Base-by-base conservation (phyloP, 345 rosid species). In the Citrus unshiu region DNA sequence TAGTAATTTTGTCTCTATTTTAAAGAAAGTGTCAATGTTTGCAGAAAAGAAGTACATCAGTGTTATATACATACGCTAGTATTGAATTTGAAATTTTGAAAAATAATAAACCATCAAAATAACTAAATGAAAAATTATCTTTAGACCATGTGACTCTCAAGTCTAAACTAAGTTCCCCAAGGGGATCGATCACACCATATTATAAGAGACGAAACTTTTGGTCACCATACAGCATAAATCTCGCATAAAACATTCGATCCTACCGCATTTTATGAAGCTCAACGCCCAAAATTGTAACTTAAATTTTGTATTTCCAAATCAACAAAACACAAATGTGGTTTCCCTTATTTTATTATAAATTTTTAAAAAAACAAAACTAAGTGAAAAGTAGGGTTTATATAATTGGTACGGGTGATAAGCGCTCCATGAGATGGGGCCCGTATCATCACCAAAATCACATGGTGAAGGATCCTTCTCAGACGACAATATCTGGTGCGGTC, bases 391-490 rank as follows among this genome's bases (percentile, higher is more conserved):
- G 72, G 73, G 6, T 69, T 9, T 46, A 12, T 75, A 32, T 7
- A 64, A 71, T 74, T 34, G 84, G 84, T 80, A 82, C 81, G 81
- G 81, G 70, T 72, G 72, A 72, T 46, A 75, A 77, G 71, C 78
- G 21, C 0, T 7, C 32, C 39, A 39, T 34, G 2, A 27, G 12
- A 6, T 4, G 79, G 69, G 70, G 22, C 71, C 83, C 30, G n/a
- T 22, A 2, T 57, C 39, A 69, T 46, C 68, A 73, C 51, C 43
- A 25, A 43, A 64, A 59, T 76, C 77, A 76, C 70, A 34, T 72
- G 81, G 85, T 30, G 76, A 61, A 60, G 35, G n/a, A 5, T 30
- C 77, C 72, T 49, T 59, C 6, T 51, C 25, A 1, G 60, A 16
- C 59, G 82, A 73, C 85, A 82, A 54, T 66, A 3, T 3, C 16